These are phyloP conservation scores for Leishmania arabica DNA, from an alignment of 208 protist species.

Conservation along the genomic window DNA sequence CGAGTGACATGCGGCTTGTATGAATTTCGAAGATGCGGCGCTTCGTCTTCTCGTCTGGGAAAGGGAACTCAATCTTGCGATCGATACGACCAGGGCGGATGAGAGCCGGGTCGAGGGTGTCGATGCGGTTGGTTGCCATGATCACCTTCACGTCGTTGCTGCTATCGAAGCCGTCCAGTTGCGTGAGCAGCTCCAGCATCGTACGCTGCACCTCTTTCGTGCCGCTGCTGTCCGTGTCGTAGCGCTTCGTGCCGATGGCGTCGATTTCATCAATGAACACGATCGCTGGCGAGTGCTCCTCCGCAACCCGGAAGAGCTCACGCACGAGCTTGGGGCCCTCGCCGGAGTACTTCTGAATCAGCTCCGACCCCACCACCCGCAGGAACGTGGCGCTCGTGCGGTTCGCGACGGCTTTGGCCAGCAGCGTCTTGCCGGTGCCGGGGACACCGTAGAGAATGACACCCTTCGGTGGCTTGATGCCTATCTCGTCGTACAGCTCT, in stretches of 20 bases:
- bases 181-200: conserved; percentile 99
- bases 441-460: conserved; percentile 99
- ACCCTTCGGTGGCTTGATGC: conserved; percentile 99
- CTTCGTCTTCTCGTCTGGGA: conserved; percentile 99
- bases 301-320: conserved; percentile 99
- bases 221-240: conserved; percentile 97
- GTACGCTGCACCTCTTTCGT: conserved; percentile 99
- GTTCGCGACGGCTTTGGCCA: conserved; percentile 99
- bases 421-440: conserved; percentile 98
- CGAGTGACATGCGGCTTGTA: conserved; percentile 99
- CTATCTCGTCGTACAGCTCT: conserved; percentile 99
- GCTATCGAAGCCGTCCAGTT: conserved; percentile 99
- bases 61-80: conserved; percentile 99
- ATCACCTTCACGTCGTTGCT: conserved; percentile 99
- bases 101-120: conserved; percentile 99
- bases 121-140: conserved; percentile 99
- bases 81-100: conserved; percentile 99
- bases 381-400: conserved; percentile 99
- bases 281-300: conserved; percentile 99
- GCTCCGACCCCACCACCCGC: conserved; percentile 99
- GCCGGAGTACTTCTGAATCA: conserved; percentile 99
- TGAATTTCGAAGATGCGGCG: conserved; percentile 99
- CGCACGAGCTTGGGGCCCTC: conserved; percentile 99
- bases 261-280: conserved; percentile 99
- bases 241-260: conserved; percentile 99